These are phyloP conservation scores for Pythium volutum DNA, from an alignment of 352 stramenopile genomes.

Conservation along the genomic window DNA sequence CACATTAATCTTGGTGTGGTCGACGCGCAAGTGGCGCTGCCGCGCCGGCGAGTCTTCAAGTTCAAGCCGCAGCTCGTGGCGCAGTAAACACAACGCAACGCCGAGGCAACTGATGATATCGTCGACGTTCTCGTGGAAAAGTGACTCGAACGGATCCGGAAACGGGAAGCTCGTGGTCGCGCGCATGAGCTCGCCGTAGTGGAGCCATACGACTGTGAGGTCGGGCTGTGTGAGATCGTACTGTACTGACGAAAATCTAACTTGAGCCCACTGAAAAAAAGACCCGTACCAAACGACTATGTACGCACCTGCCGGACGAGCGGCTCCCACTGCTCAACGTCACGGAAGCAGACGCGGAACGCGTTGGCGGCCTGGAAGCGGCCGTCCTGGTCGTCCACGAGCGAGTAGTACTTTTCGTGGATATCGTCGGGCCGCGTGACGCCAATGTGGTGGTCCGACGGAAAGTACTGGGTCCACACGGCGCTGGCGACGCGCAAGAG, in stretches of 20 bases:
- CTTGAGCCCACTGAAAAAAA: too few relatives aligned
- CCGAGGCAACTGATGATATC: slow-evolving; percentile 33
- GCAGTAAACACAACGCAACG: slow-evolving; percentile 35
- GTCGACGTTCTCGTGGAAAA: slow-evolving; percentile 30
- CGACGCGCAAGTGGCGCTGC: slow-evolving; percentile 24
- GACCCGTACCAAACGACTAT: not conserved
- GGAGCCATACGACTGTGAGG: slow-evolving; percentile 27
- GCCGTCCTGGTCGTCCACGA: slow-evolving; percentile 29
- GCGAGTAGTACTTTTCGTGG: slow-evolving; percentile 23
- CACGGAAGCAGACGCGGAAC: slow-evolving; percentile 31
- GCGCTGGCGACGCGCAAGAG: slow-evolving; percentile 43
- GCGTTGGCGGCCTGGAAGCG: slow-evolving; percentile 31
- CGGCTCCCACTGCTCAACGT: slow-evolving; percentile 26
- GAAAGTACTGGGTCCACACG: slow-evolving; percentile 80
- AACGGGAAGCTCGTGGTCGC: slow-evolving; percentile 25
- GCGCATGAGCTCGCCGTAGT: slow-evolving; percentile 30
- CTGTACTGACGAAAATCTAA: too few relatives aligned
- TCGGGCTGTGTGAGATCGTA: slow-evolving; percentile 31
- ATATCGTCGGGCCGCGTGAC: slow-evolving; percentile 22
- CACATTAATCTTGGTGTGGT: slow-evolving; percentile 37
- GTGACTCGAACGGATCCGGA: slow-evolving; percentile 23
- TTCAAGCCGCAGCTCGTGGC: slow-evolving; percentile 31
- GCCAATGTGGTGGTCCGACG: slow-evolving; percentile 51
- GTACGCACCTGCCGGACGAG: slow-evolving; percentile 28
- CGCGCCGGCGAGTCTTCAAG: slow-evolving; percentile 28